Conservation (phyloP, 75 land plant species). For the Selaginella tamariscina region DNA sequence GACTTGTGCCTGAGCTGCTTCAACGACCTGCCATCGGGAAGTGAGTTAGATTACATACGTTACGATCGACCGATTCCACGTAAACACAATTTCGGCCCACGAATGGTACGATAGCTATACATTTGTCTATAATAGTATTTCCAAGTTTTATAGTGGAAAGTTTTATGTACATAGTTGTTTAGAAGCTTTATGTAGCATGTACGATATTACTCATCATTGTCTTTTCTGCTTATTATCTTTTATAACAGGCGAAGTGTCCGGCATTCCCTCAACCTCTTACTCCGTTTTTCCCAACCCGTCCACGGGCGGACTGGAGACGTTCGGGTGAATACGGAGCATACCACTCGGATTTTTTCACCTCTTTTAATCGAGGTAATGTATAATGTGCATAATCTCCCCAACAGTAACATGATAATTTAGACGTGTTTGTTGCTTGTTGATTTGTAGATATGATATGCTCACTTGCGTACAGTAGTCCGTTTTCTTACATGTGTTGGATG, state of each 20-base stretch:
- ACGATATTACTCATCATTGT: neutral
- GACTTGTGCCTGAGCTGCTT: conserved; percentile 78
- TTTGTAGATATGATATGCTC: neutral
- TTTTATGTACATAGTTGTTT: no score
- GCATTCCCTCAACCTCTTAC: neutral
- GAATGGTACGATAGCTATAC: no score
- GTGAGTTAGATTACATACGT: conserved; percentile 45
- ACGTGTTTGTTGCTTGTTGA: neutral
- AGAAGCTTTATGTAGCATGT: neutral
- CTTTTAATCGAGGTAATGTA: no score
- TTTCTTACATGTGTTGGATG: neutral
- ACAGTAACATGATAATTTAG: conserved; percentile 4
- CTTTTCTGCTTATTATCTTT: neutral
- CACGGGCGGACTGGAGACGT: conserved; percentile 1
- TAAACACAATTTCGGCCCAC: neutral
- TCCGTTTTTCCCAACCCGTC: neutral
- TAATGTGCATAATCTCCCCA: conserved; percentile 8
- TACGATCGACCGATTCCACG: conserved; percentile 38
- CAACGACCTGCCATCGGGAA: conserved; percentile 29
- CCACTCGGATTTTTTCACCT: no score
- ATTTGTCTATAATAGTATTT: no score
- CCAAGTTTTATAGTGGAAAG: no score
- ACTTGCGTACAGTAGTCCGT: no score
- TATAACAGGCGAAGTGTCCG: no score
- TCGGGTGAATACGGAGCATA: neutral